Base-by-base conservation (phyloP, 2,329 filamentous ascomycete genomes). In the Fusarium begoniae region DNA sequence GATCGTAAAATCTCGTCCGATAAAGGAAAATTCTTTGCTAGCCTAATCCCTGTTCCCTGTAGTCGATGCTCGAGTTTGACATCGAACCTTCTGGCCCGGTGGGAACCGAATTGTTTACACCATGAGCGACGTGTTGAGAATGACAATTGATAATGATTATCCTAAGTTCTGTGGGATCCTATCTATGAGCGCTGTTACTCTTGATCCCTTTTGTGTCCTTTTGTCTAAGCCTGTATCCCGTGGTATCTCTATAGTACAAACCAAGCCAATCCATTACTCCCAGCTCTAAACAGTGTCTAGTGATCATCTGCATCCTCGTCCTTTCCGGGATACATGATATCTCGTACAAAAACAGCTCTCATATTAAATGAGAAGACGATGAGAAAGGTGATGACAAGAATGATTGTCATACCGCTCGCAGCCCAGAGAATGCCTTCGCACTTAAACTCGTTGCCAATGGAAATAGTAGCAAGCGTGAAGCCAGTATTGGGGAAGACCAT, bases 401-500 rank as follows among this genome's bases (percentile, higher is more conserved):
- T 59, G n/a, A 87, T 80, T 6, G 86, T 87, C 84, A 90, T 87
- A 1, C 78, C 88, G 2, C 84, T 87, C 0, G 83, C 82, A 5
- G 89, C 81, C 83, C 87, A 89, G 38, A 83, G 75, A 7, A 90
- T 82, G 0, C 80, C 79, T 1, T 84, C 77, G 72, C 83, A 88
- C 54, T 80, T 77, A 13, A 90, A 82, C 41, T 85, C 84, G 9
- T 85, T 84, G 2, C 85, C 87, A 28, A 90, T 86, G 12, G 86
- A 82, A 56, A 90, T 89, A 1, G 88, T 90, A 6, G 87, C 87
- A 53, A 91, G 81, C 8, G 86, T 87, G 75, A 90, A 90, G 8
- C 89, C 89, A 0, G 87, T 88, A 79, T 91, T 91, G 51, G 89
- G 89, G 79, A 91, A 91, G 15, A 90, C 87, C 79, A 89, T 86